Conservation (phyloP, 1,284 basidiomycete species). For the Hypsizygus ulmarius region DNA sequence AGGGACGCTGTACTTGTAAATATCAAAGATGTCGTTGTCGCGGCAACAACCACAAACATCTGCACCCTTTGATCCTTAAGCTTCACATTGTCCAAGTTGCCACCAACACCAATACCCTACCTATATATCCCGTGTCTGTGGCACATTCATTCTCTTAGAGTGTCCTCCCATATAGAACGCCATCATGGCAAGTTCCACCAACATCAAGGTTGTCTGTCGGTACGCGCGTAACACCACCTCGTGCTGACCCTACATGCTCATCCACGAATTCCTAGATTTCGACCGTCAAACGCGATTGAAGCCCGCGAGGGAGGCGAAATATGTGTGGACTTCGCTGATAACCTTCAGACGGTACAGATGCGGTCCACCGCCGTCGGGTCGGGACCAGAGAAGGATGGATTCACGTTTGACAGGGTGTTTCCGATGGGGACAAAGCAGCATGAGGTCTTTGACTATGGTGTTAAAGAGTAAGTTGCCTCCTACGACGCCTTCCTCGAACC, state of each 20-base stretch:
- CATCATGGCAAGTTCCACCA: constrained; percentile 72
- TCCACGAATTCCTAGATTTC: constrained; percentile 64
- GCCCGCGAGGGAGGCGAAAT: constrained; percentile 87
- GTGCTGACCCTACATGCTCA: constrained; percentile 11
- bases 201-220: constrained; percentile 96
- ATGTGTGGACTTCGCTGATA: constrained; percentile 88
- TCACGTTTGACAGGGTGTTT: constrained; percentile 97
- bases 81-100: constrained; percentile 1
- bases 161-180: constrained; percentile 23
- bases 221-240: constrained; percentile 37
- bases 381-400: constrained; percentile 87
- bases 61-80: constrained; percentile 10
- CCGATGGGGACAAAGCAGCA: constrained; percentile 89
- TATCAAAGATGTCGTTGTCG: constrained; percentile 14
- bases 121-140: constrained; percentile 13
- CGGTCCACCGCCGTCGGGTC: constrained; percentile 64
- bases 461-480: constrained; percentile 77
- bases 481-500: constrained; percentile 14
- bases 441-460: constrained; percentile 98
- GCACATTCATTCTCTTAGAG: constrained; percentile 14
- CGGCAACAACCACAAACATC: constrained; percentile 31
- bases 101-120: constrained; percentile 11
- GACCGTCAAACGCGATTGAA: constrained; percentile 93
- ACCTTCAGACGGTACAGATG: constrained; percentile 79
- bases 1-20: neutral